These are phyloP conservation scores for Ophiostoma perfectum DNA, from an alignment of 2,329 filamentous ascomycete genomes.

Conservation along the genomic window DNA sequence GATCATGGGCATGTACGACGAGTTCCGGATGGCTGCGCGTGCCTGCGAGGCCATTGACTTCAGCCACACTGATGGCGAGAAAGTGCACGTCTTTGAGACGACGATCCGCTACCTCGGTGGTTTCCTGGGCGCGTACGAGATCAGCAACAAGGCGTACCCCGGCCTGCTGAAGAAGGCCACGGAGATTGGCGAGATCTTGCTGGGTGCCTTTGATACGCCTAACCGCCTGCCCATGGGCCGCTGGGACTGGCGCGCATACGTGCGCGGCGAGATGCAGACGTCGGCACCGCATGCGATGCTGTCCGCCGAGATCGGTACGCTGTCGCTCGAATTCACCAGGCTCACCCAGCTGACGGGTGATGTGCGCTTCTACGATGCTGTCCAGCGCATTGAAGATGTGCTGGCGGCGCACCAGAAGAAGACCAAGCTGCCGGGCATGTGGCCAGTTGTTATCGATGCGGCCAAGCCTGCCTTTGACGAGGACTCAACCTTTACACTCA, in stretches of 20 bases:
- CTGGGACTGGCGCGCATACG: constrained; percentile 52
- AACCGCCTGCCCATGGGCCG: constrained; percentile 60
- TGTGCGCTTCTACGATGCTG: constrained; percentile 56
- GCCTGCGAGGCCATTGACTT: constrained; percentile 58
- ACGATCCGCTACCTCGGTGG: constrained; percentile 67
- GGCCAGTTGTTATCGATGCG: constrained; percentile 51
- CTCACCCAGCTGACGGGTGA: constrained; percentile 59
- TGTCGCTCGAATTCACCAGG: constrained; percentile 58
- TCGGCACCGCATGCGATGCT: constrained; percentile 35
- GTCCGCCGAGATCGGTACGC: constrained; percentile 51
- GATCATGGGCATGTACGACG: constrained; percentile 62
- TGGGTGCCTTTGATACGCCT: constrained; percentile 62
- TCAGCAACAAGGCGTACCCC: constrained; percentile 50
- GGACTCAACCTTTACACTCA: constrained; percentile 51
- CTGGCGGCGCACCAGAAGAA: constrained; percentile 49
- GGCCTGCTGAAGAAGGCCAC: constrained; percentile 56
- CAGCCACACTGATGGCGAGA: constrained; percentile 42
- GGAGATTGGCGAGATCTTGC: constrained; percentile 59
- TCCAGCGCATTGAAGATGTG: constrained; percentile 51
- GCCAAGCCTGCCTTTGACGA: constrained; percentile 52
- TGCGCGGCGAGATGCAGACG: constrained; percentile 39
- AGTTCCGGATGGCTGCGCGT: constrained; percentile 59
- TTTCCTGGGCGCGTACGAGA: constrained; percentile 62
- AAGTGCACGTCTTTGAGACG: constrained; percentile 65
- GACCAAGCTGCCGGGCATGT: constrained; percentile 57